Base-by-base conservation (phyloP, 768 basidiomycete species). In the Wakefieldia striispora region DNA sequence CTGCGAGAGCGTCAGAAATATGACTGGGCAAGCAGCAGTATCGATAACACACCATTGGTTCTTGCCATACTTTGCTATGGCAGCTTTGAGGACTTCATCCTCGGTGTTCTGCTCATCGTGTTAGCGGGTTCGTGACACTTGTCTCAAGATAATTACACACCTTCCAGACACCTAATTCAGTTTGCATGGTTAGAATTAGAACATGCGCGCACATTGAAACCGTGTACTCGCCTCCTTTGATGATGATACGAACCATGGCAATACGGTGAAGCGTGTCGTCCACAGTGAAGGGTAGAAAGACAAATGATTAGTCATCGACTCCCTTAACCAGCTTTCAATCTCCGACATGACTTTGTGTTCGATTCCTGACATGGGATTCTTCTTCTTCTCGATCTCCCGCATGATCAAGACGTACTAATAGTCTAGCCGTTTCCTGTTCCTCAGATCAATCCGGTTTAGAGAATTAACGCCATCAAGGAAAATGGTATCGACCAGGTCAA, bases 31-130 rank as follows among this genome's bases (percentile, higher is more conserved):
- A 7, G 29, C 7, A 4, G 29, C 7, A 4, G 41, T 33, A 33
- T 24, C 0, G 21, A 45, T 3, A 13, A 17, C 73, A 35, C 57
- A 83, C 89, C 93, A 95, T 77, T 95, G 93, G 63, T 95, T 95
- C 74, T 95, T 94, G 61, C 92, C 92, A 61, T 95, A 95, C 78
- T 95, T 93, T 56, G 91, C 90, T 61, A 98, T 98, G 61, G 97
- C 97, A 54, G 97, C 97, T 72, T 99, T 99, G 59, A 99, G 80
- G 45, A 99, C 97, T 70, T 99, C 97, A 68, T 99, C 95, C 70
- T 95, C 92, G 20, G 92, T 93, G 76, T 94, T 94, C 88, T 93
- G 50, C 24, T 19, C 54, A 52, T 54, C 56, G 45, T 26, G 41
- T 52, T 12, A 50, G 48, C 23, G 44, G 34, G 29, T 51, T 29